Evolutionary conservation across 2,329 filamentous ascomycete genomes (phyloP).

Genomic region (Dactylellina parvicollis): DNA sequence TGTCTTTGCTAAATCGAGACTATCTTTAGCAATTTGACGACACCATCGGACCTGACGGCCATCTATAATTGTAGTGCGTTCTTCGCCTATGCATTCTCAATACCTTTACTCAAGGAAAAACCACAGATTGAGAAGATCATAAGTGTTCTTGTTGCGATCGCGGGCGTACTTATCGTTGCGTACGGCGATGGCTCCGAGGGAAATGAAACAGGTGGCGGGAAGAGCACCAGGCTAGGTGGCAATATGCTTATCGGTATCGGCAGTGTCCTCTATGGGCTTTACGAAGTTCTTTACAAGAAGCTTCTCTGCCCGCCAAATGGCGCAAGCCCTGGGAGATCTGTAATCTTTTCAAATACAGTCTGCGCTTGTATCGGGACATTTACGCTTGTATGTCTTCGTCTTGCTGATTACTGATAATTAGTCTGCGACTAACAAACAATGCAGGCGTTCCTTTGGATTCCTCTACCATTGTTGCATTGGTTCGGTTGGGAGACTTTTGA

Average conservation of each 20-base stretch:
- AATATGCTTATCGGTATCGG: slow-evolving; percentile 93
- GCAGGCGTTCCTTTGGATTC: slow-evolving; percentile 83
- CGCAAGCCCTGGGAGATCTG: slow-evolving; percentile 82
- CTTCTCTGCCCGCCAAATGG: slow-evolving; percentile 93
- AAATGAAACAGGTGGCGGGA: slow-evolving; percentile 62
- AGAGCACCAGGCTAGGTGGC: slow-evolving; percentile 77
- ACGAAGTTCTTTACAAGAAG: slow-evolving; percentile 96
- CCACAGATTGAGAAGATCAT: slow-evolving; percentile 84
- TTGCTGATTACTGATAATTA: neutral
- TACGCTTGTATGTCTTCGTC: slow-evolving; percentile 67
- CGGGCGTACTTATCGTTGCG: slow-evolving; percentile 91
- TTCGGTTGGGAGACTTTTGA: slow-evolving; percentile 83
- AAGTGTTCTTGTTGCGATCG: slow-evolving; percentile 85
- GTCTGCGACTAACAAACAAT: neutral
- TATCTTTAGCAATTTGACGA: slow-evolving; percentile 75
- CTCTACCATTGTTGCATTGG: slow-evolving; percentile 82
- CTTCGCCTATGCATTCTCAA: slow-evolving; percentile 96
- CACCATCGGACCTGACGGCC: slow-evolving; percentile 89
- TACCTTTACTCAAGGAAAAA: slow-evolving; percentile 86
- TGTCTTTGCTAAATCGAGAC: neutral
- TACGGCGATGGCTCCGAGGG: slow-evolving; percentile 77
- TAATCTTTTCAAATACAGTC: slow-evolving; percentile 94
- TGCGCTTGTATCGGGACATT: slow-evolving; percentile 87
- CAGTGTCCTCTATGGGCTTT: slow-evolving; percentile 92
- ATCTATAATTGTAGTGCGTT: slow-evolving; percentile 99